Base-by-base conservation (phyloP, 768 basidiomycete species). In the Phylloporus sp. region DNA sequence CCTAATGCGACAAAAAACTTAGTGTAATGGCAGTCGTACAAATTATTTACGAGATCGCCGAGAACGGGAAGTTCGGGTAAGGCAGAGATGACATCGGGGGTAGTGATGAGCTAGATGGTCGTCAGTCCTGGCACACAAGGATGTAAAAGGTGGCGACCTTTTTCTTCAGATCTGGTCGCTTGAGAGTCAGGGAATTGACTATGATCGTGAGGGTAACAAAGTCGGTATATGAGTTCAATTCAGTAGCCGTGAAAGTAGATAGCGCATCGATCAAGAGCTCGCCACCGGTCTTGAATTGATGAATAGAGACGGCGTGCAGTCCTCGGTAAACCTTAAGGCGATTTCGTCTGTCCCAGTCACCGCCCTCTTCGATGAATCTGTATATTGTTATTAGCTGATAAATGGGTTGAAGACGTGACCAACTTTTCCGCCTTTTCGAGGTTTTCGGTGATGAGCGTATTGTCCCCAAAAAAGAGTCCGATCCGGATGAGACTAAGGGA, bases 331-430 rank as follows among this genome's bases (percentile, higher is more conserved):
- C 95, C 68, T 99, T 99, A 58, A 97, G 80, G 36, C 95, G 80
- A 67, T 97, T 99, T 31, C 93, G 81, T 44, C 95, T 76, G 65
- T 99, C 95, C 95, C 95, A 99, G 69, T 99, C 95, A 36, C 95
- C 95, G 1, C 95, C 95, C 64, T 91, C 80, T 57, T 97, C 93
- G 44, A 96, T 87, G 34, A 96, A 74, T 46, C 90, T 93, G 60
- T 17, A 33, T 15, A 15, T 34, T 18, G 14, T 29, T 27, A 35
- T 38, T 7, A 28, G n/a, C 18, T 8, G 41, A 31, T 3, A 21
- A 2, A n/a, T 17, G 20, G 23, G 8, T n/a, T 3, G n/a, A 6
- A 35, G 29, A 20, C 10, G 10, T 4, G 21, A 75, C 84, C 52
- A 48, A 92, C 88, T 82, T 77, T 57, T 90, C 86, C 0, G 94